A percentile compares a stretch with the other conserved stretches of the same genome.
phyloP scores from a whole-genome alignment of 2,329 filamentous ascomycete genomes.

The Metarhizium robertsii region DNA sequence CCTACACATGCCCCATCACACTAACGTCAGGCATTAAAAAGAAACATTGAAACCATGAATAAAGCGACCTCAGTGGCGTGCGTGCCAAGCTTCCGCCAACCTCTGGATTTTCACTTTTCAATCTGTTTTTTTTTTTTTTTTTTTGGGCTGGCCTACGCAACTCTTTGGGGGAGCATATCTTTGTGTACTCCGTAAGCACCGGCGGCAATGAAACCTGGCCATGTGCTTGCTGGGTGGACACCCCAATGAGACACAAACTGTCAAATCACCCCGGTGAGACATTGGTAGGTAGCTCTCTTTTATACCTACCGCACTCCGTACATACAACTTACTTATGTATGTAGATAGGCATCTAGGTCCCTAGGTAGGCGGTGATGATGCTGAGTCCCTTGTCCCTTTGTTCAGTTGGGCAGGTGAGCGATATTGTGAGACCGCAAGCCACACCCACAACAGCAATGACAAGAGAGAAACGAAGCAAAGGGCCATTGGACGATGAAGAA shows the following conservation, averaged over 20 bases:
- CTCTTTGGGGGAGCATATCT: not conserved
- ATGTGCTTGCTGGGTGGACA: not conserved
- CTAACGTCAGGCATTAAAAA: not conserved
- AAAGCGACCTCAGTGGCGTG: not conserved
- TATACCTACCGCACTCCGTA: not conserved
- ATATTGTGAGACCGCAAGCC: not conserved
- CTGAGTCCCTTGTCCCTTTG: not conserved
- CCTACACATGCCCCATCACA: not conserved
- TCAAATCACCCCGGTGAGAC: not conserved
- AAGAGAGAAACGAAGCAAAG: not conserved
- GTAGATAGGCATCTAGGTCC: not conserved
- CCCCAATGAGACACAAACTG: not conserved
- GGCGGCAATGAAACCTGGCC: not conserved
- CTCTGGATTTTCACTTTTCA: not conserved
- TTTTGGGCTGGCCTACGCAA: not conserved
- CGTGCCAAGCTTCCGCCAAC: too few relatives aligned
- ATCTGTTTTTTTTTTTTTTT: not conserved
- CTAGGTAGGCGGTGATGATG: not conserved
- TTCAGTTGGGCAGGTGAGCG: not conserved
- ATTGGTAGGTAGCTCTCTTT: not conserved
- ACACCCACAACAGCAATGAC: not conserved
- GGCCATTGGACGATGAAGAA: too few relatives aligned
- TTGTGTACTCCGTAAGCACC: not conserved
- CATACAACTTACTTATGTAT: not conserved
- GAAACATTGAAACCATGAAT: not conserved